Base-by-base conservation (phyloP, 805 yeast species). In the Teunomyces pallodes region DNA sequence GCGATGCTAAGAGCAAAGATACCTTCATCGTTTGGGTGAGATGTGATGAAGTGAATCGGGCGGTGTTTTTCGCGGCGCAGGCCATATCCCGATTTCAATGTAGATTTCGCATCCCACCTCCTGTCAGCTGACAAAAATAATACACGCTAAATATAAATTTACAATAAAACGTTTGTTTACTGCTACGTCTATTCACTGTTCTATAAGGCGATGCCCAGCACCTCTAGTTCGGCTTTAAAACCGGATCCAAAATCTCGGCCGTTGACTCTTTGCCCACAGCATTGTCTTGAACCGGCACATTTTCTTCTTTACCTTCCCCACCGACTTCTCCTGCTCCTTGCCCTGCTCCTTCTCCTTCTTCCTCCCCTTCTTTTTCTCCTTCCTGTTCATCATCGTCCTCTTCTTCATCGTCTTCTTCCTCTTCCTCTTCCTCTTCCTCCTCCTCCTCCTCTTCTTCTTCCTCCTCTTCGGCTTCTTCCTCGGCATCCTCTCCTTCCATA, bases 161-260 rank as follows among this genome's bases (percentile, higher is more conserved):
- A 16, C 16, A 35, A 35, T 20, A 16, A 16, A 17, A 20, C 8
- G 24, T 35, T 16, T 17, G 20, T 35, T 35, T 32, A 32, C 35
- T 32, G 7, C 35, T 32, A 32, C 33, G n/a, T 42, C 53, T 20
- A 20, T 26, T 38, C 41, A 38, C 27, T 36, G 26, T 36, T 38
- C 27, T 38, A 38, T 26, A 24, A 24, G 41, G 30, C 29, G 40
- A 36, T 38, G 41, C 41, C 30, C 41, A 38, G 41, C 41, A 38
- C 30, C 30, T 26, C 10, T 33, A 33, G 13, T 20, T 38, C 3
- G 61, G 56, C 39, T 58, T 61, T 44, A 59, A 59, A 17, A 57
- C 62, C 9, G 64, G 64, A 39, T 59, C 64, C 55, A 59, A 56
- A 30, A 55, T 57, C 40, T 54, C 56, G 3, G 57, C 51, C 14